phyloP scores from a whole-genome alignment of 257 asterid species.

The Lycium ferocissimum region DNA sequence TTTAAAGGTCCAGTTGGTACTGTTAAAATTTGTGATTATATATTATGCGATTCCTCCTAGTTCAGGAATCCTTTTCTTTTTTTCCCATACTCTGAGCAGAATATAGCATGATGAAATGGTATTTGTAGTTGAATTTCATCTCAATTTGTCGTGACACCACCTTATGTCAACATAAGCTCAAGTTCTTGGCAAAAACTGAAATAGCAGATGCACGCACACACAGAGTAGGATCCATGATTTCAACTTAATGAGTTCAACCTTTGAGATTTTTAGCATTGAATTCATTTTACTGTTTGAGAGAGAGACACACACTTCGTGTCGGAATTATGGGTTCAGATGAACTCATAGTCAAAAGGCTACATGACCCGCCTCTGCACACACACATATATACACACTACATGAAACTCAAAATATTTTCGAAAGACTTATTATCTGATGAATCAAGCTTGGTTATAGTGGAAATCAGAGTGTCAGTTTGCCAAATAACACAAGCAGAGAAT shows the following conservation, averaged over 20 bases:
- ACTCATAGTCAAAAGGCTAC: no score
- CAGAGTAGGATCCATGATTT: neutral
- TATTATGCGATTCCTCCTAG: constrained; percentile 1
- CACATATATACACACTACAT: no score
- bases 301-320: no score
- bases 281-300: no score
- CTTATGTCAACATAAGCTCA: neutral
- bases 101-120: neutral
- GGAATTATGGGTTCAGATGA: no score
- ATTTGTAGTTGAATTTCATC: neutral
- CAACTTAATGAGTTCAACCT: neutral
- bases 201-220: neutral
- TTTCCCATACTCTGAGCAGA: neutral
- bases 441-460: neutral
- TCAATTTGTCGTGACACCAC: neutral
- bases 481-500: neutral
- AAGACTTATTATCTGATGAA: neutral
- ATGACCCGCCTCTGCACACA: no score
- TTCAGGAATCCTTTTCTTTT: neutral
- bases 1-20: neutral
- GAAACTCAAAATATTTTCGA: neutral
- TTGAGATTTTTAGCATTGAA: neutral
- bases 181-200: neutral
- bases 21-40: neutral
- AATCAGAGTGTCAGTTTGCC: neutral